Evolutionary conservation across 1,284 basidiomycete species (phyloP), one percentile per base, ranked within the genome.

Genomic region (Microbotryum saponariae): DNA sequence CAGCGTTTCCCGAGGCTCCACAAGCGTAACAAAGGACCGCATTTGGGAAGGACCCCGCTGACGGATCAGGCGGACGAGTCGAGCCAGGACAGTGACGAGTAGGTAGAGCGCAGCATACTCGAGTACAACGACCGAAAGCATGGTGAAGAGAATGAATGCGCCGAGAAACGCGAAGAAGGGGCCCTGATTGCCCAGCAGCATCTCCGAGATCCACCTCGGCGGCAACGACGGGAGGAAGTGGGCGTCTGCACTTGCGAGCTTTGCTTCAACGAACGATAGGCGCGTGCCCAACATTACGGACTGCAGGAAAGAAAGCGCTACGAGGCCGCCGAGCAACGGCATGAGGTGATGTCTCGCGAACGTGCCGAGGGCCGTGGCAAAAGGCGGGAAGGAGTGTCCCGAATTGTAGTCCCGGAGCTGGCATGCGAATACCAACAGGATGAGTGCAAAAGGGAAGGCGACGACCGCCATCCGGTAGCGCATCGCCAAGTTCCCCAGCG

Each of bases 401-500:
- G 53, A 9, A 51, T 69, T 58, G 60, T 48, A 70, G n/a, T 59
- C 54, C 33, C 27, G 44, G n/a, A 63, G 18, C 60, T 70, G 63
- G 23, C 51, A n/a, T 5, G 58, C 58, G 20, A 71, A 21, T 6
- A 67, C 58, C 37, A 68, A 52, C 51, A 70, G 54, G 31, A 64
- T 58, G 18, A 72, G 44, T 18, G 70, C 64, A 9, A 64, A 61
- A 14, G 71, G 71, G 33, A 71, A 65, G 3, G 66, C 58, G 10
- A 69, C 69, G 12, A 69, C 25, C 20, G 70, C 63, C 51, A 70
- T 66, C 25, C 70, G 54, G 59, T 70, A 73, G 23, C 70, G 53
- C 48, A 66, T 58, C 18, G 68, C 61, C 8, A 71, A 42, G 7
- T 37, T 59, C 4, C 65, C 65, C 1, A 70, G 51, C 16, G 69